These are phyloP conservation scores for Vitis amurensis DNA, from an alignment of 164 flowering plant genomes.

Conservation along the genomic window DNA sequence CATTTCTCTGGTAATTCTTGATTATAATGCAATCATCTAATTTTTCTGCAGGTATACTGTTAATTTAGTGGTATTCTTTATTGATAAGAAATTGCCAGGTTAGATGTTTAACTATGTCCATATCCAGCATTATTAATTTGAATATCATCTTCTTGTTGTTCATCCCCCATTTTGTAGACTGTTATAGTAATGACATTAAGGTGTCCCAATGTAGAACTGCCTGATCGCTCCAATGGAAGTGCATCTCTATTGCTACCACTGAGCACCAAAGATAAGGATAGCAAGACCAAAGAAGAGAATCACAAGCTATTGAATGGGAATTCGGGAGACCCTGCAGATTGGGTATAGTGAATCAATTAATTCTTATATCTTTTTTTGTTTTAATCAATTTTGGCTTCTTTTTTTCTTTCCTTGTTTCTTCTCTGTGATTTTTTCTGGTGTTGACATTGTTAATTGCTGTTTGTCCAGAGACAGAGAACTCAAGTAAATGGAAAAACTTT, in stretches of 20 bases:
- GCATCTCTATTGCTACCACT: constrained; percentile 54
- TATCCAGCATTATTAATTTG: too few relatives aligned
- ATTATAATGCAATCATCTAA: too few relatives aligned
- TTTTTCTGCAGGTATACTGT: constrained; percentile 80
- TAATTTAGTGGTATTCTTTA: constrained; percentile 80
- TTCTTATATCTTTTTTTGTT: background rate
- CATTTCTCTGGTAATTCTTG: background rate
- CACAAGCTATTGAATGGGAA: constrained; percentile 88
- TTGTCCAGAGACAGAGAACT: constrained; percentile 65
- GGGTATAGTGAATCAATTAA: constrained; percentile 42
- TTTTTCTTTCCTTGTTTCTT: background rate
- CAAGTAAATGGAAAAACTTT: constrained; percentile 74
- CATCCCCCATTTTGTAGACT: background rate
- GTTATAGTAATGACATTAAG: background rate
- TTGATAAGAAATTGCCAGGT: constrained; percentile 85
- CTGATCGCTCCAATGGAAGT: constrained; percentile 62
- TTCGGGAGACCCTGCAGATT: constrained; percentile 63
- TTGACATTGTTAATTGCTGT: background rate
- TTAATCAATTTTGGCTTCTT: too few relatives aligned
- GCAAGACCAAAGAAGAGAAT: constrained; percentile 68
- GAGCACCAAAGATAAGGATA: constrained; percentile 68
- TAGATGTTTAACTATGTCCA: background rate
- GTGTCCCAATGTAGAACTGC: constrained; percentile 55
- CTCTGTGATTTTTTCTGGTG: background rate
- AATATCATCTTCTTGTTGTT: too few relatives aligned